phyloP scores from a whole-genome alignment of 2,329 filamentous ascomycete genomes.

The Alternaria burnsii region DNA sequence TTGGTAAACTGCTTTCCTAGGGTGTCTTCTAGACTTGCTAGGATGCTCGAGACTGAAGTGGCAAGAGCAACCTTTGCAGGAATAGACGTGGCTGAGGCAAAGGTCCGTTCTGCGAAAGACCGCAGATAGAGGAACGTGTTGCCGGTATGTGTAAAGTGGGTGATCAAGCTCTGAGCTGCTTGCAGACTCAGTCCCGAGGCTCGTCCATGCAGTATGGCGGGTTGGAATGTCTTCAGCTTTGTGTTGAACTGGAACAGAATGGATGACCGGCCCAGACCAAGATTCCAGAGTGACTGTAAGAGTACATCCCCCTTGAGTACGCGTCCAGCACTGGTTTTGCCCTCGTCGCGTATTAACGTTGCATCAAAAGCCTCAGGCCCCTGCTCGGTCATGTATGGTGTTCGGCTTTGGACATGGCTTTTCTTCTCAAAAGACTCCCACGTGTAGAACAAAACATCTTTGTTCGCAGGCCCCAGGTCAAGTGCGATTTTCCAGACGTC shows the following conservation, averaged over 20 bases:
- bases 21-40: conserved; percentile 53
- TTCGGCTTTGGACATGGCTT: conserved; percentile 51
- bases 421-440: conserved; percentile 72
- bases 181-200: conserved; percentile 61
- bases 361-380: conserved; percentile 73
- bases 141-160: conserved; percentile 54
- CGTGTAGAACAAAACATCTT: conserved; percentile 61
- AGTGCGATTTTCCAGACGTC: conserved; percentile 53
- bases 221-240: conserved; percentile 62
- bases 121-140: conserved; percentile 47
- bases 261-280: conserved; percentile 76
- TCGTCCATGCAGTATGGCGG: conserved; percentile 54
- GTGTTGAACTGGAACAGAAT: conserved; percentile 72
- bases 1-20: conserved; percentile 40
- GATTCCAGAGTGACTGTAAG: conserved; percentile 65
- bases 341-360: conserved; percentile 55
- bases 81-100: conserved; percentile 45
- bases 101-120: conserved; percentile 50
- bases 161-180: conserved; percentile 62
- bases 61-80: conserved; percentile 55
- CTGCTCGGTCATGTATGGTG: conserved; percentile 73
- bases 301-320: conserved; percentile 51
- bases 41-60: conserved; percentile 50
- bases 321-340: conserved; percentile 49
- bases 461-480: conserved; percentile 41